Conservation (phyloP, 2,329 filamentous ascomycete genomes). For the Xylaria sp. region DNA sequence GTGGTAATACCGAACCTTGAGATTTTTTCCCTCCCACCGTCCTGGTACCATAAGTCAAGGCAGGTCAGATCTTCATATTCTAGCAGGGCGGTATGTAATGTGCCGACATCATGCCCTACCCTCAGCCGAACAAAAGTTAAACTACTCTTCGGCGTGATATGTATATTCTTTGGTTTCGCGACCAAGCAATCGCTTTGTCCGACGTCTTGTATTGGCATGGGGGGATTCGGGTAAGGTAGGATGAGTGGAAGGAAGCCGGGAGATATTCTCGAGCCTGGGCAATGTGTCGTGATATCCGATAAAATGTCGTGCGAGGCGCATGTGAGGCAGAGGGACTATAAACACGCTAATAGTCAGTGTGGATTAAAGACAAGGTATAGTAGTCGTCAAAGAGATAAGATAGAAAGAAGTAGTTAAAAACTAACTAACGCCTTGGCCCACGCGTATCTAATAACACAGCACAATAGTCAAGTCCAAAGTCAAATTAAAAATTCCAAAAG, state of each 20-base stretch:
- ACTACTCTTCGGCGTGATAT: neutral
- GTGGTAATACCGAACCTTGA: no score
- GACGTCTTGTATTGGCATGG: no score
- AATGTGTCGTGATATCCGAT: slow-evolving; percentile 30
- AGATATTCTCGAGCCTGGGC: neutral
- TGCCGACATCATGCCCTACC: no score
- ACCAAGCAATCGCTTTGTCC: neutral
- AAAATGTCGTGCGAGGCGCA: slow-evolving; percentile 30
- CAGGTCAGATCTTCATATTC: neutral
- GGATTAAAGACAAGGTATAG: neutral
- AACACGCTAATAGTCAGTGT: slow-evolving; percentile 3
- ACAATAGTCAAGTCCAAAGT: neutral
- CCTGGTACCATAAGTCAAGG: neutral
- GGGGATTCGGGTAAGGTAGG: neutral
- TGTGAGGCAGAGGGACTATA: slow-evolving; percentile 10
- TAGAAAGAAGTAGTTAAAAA: neutral
- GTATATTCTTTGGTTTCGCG: neutral
- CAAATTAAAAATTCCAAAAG: neutral
- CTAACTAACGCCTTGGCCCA: neutral
- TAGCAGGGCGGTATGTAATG: neutral
- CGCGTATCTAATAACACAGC: neutral
- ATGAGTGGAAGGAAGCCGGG: neutral
- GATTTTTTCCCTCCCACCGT: neutral
- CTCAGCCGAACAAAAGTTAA: neutral
- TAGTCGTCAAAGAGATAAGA: neutral